Conservation (phyloP, 106 monocot species). For the Ottelia alismoides region DNA sequence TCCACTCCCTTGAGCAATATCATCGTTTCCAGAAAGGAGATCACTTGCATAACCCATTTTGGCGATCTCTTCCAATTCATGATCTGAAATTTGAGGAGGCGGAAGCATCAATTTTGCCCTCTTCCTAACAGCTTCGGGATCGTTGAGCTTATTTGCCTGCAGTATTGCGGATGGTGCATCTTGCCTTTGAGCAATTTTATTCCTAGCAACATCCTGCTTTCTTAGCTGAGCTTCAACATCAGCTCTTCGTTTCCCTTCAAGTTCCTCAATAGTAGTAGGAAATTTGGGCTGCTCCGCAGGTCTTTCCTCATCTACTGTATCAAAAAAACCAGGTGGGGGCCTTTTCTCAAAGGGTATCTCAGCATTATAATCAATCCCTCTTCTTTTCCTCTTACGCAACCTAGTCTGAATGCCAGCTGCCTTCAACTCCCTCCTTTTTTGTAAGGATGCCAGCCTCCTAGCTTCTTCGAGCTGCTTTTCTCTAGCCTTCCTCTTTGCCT, state of each 20-base stretch:
- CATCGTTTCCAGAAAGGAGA: constrained; percentile 45
- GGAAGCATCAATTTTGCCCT: constrained; percentile 94
- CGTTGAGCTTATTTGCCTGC: constrained; percentile 94
- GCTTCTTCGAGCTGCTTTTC: constrained; percentile 99
- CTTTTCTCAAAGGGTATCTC: constrained; percentile 99
- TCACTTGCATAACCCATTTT: constrained; percentile 92
- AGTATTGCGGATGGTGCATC: constrained; percentile 90
- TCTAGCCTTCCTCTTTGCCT: constrained; percentile 96
- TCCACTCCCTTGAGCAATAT: constrained; percentile 66
- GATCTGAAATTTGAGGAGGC: constrained; percentile 91
- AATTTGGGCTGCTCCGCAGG: constrained; percentile 46
- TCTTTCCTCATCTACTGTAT: constrained; percentile 71
- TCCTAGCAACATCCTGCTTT: constrained; percentile 90
- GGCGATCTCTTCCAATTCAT: constrained; percentile 89
- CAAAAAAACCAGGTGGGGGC: constrained; percentile 93
- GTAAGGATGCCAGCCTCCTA: constrained; percentile 91
- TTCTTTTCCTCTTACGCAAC: constrained; percentile 76
- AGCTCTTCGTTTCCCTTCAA: constrained; percentile 88
- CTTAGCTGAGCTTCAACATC: constrained; percentile 83
- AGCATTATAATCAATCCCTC: constrained; percentile 93
- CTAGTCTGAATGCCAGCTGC: constrained; percentile 89
- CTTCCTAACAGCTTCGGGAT: constrained; percentile 91
- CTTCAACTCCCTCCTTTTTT: constrained; percentile 92
- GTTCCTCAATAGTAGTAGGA: constrained; percentile 91
- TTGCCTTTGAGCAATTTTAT: constrained; percentile 85